These are phyloP conservation scores for Rauvolfia tetraphylla DNA, from an alignment of 257 asterid species.

Conservation along the genomic window DNA sequence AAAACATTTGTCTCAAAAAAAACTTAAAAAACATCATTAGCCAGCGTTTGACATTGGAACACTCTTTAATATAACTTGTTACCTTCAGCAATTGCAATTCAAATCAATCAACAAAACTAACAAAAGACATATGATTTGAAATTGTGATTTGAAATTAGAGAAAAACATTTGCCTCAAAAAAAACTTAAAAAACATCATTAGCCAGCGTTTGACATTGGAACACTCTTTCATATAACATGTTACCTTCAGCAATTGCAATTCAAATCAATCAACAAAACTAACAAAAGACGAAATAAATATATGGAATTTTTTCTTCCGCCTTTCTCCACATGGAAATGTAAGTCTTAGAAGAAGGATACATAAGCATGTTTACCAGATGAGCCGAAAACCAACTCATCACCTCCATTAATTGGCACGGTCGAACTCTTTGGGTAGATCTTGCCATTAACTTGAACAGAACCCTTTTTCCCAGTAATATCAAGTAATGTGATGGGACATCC, in stretches of 20 bases:
- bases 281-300: neutral
- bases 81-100: neutral
- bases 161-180: neutral
- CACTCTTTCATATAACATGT: neutral
- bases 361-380: slow-evolving; percentile 63
- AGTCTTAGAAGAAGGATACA: slow-evolving; percentile 58
- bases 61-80: neutral
- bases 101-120: neutral
- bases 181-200: neutral
- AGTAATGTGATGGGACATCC: slow-evolving; percentile 60
- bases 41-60: neutral
- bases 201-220: neutral
- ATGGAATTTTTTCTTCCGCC: neutral
- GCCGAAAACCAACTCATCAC: slow-evolving; percentile 84
- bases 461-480: slow-evolving; percentile 79
- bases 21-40: neutral
- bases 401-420: slow-evolving; percentile 58
- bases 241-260: neutral
- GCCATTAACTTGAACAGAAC: slow-evolving; percentile 81
- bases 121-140: neutral
- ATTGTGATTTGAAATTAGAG: neutral
- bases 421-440: slow-evolving; percentile 57
- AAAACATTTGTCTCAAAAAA: no score
- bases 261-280: neutral
- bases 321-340: neutral